Evolutionary conservation across 1,139 yeast species (phyloP), one percentile per base, ranked within the genome.

Genomic region (Sugiyamaella castrensis): DNA sequence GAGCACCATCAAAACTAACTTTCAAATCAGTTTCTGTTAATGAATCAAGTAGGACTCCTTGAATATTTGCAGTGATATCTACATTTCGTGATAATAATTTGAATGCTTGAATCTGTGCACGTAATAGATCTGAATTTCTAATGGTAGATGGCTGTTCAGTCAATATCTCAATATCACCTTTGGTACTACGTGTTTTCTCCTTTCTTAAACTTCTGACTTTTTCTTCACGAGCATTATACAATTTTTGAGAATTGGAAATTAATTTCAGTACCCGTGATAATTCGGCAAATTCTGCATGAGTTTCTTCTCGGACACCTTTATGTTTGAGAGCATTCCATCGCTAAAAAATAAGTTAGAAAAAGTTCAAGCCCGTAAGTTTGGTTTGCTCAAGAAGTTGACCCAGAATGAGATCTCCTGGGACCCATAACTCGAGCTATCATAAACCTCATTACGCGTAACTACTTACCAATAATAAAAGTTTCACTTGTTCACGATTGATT

Each of bases 71-170:
- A 1, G 97, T 95, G 43, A 94, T 67, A 61, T 87, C 94, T 56
- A 87, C 62, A 64, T 89, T 95, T 56, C 80, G 84, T 1, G 95
- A 78, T 46, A 92, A 71, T 31, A 89, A 66, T 64, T 89, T 89
- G 57, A 87, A 79, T 0, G 94, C 87, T 28, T 81, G 72, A 27
- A 92, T 68, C 66, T 91, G 98, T 46, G 80, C 76, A 49, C 77
- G 74, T 46, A 89, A 71, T 30, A 82, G 65, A 3, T 70, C 74
- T 24, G 71, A 57, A 62, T 85, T 68, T 64, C 34, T 3, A 6
- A 31, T n/a, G 5, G 12, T 42, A 24, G 57, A n/a, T n/a, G n/a
- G n/a, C n/a, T n/a, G n/a, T n/a, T n/a, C n/a, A n/a, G n/a, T n/a
- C n/a, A n/a, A n/a, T n/a, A n/a, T n/a, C n/a, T n/a, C n/a, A n/a